Evolutionary conservation across 2,329 filamentous ascomycete genomes (phyloP).

Genomic region (Fusarium pseudocircinatum): DNA sequence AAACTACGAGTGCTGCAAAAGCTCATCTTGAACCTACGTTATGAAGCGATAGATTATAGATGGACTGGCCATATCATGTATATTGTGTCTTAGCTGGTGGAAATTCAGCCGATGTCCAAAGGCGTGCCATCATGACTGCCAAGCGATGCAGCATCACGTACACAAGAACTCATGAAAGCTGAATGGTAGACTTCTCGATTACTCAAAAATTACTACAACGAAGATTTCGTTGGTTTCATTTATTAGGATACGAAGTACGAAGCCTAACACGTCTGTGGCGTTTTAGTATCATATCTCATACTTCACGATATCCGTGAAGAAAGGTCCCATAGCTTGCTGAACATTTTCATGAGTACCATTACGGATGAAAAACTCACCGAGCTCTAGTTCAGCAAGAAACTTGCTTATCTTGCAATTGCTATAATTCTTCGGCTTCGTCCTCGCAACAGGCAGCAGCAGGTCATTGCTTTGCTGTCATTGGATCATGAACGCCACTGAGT

Average conservation of each 20-base stretch:
- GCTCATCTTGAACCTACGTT: fast-evolving
- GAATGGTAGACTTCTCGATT: no score
- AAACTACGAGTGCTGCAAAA: background rate
- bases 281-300: background rate
- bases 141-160: background rate
- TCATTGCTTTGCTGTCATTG: background rate
- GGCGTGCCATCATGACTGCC: background rate
- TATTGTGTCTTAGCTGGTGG: background rate
- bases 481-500: background rate
- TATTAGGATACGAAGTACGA: background rate
- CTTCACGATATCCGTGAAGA: background rate
- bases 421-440: background rate
- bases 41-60: fast-evolving
- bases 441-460: background rate
- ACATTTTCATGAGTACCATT: background rate
- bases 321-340: background rate
- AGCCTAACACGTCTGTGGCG: background rate
- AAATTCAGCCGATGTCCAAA: background rate
- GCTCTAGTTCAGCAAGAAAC: fast-evolving
- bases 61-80: background rate
- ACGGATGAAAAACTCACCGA: background rate
- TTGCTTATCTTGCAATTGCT: background rate
- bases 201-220: background rate
- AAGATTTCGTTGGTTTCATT: fast-evolving
- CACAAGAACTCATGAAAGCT: no score